Evolutionary conservation across 352 stramenopile genomes (phyloP).

Genomic region (Globisporangium irregulare): DNA sequence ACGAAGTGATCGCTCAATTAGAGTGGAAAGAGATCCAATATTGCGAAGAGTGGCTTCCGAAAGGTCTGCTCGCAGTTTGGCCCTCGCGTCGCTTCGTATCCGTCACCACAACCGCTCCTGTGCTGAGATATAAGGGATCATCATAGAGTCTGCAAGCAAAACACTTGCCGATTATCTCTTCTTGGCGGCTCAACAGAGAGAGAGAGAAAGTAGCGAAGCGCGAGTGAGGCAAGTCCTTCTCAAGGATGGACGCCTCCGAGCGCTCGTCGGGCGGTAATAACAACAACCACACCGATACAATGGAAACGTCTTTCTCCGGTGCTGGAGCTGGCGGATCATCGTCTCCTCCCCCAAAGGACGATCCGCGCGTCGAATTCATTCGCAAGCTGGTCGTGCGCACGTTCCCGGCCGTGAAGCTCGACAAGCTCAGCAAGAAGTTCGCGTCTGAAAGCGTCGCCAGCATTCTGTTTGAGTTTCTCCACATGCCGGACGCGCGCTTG

Average conservation of each 20-base stretch:
- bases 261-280: neutral
- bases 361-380: constrained; percentile 66
- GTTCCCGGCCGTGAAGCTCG: constrained; percentile 58
- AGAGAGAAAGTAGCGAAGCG: neutral
- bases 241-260: constrained; percentile 1
- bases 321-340: neutral
- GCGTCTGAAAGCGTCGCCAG: constrained; percentile 58
- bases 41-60: neutral
- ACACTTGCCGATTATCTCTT: neutral
- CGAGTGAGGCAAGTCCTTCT: neutral
- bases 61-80: neutral
- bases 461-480: constrained; percentile 71
- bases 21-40: neutral
- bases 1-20: neutral
- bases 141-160: neutral
- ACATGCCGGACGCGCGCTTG: constrained; percentile 53
- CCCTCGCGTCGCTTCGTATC: neutral
- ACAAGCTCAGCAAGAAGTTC: constrained; percentile 56
- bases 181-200: neutral
- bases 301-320: neutral
- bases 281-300: neutral
- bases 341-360: constrained; percentile 36
- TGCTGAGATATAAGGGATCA: neutral
- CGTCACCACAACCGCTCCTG: neutral
- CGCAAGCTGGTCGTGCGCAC: constrained; percentile 57